phyloP scores from a whole-genome alignment of 306 rosid species.

The Castanea sativa region DNA sequence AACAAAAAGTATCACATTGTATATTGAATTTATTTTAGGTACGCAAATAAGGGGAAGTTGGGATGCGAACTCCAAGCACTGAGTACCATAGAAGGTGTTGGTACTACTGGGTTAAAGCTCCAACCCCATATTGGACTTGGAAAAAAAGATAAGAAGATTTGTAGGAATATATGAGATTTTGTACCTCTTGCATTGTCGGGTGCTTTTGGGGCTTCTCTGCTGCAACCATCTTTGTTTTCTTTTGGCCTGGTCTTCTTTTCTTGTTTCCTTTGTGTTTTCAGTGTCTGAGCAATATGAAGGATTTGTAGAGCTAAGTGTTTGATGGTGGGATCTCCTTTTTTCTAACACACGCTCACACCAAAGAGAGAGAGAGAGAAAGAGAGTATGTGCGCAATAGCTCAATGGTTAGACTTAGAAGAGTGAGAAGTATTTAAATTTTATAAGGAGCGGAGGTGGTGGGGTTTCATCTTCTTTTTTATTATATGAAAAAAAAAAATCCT shows the following conservation, averaged over 20 bases:
- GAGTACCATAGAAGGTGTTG: too few species aligned
- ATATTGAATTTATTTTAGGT: not conserved
- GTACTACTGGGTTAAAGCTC: too few species aligned
- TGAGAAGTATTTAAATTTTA: constrained; percentile 34
- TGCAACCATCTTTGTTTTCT: constrained; percentile 28
- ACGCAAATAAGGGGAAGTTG: too few species aligned
- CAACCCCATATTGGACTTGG: too few species aligned
- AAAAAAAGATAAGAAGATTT: too few species aligned
- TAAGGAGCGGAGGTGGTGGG: constrained; percentile 17
- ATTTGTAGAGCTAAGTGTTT: not conserved
- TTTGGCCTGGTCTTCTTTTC: constrained; percentile 3
- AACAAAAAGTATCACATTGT: not conserved
- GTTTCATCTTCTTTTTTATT: not conserved
- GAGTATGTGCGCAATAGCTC: not conserved
- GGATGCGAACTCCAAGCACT: too few species aligned
- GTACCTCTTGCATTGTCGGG: constrained; percentile 58
- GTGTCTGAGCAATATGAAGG: not conserved
- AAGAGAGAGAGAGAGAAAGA: not conserved
- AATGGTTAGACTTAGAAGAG: constrained; percentile 3
- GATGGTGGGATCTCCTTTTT: constrained; percentile 13
- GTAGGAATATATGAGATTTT: constrained; percentile 8
- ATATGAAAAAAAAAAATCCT: too few species aligned
- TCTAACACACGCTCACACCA: not conserved
- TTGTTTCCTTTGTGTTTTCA: not conserved
- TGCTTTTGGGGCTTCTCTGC: constrained; percentile 37